Base-by-base conservation (phyloP, 192 early-diverging fungal species). In the Geranomyces variabilis region DNA sequence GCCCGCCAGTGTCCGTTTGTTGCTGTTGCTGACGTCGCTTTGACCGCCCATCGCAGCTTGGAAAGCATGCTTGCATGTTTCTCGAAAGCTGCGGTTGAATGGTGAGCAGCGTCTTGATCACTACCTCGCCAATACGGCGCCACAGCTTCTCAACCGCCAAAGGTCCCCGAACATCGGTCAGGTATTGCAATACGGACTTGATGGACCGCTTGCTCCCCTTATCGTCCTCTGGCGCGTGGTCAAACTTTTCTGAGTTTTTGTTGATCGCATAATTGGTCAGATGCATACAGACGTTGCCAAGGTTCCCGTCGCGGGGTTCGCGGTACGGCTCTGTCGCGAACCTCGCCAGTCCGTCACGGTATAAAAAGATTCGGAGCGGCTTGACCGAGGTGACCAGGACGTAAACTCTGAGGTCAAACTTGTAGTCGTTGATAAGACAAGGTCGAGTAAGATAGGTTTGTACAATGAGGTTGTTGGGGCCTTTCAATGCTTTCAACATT, bases 201-300 rank as follows among this genome's bases (percentile, higher is more conserved):
- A 85, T 80, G 10, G 70, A 73, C 33, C 85, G 30, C 57, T 84
- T 87, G 43, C 74, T 79, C 9, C 82, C 80, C 36, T 49, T 70
- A 15, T 77, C 73, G 0, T 81, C 73, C 46, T 72, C 67, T 4
- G 66, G 61, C 0, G 61, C 69, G 45, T 62, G 44, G 21, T 75
- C 73, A 68, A 86, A 85, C 22, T 73, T 80, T n/a, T 70, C 53
- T 17, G 79, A 81, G 55, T 82, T 71, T 51, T 84, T 88, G 80
- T 87, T 88, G 69, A 88, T 87, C 0, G 85, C 81, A 65, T 88
- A 88, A 69, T 88, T 88, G 13, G 87, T 88, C 53, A 88, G 73
- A 69, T 88, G 87, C 83, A 88, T 87, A 70, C 79, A 82, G 14
- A 83, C 77, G 60, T 85, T 69, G 22, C 53, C 59, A 21, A 85